A percentile compares a stretch with the other conserved stretches of the same genome.
Evolutionary conservation across 371 early-diverging fungal species (phyloP).

Genomic region (Rhizomucor miehei): DNA sequence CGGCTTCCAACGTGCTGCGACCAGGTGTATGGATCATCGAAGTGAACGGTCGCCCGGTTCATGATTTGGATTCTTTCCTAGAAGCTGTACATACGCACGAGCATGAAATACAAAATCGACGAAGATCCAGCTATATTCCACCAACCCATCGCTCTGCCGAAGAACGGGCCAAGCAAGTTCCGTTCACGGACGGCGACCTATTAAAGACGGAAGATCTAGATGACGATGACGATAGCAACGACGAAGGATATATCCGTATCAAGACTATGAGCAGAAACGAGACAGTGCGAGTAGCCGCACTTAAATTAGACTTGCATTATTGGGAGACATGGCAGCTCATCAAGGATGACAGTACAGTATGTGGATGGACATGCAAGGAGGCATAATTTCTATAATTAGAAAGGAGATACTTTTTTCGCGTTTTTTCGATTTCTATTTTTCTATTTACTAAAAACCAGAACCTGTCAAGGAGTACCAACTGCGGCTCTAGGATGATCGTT

Average conservation of each 20-base stretch:
- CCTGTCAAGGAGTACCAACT: too few species aligned
- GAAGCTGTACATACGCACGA: conserved; percentile 48
- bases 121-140: conserved; percentile 36
- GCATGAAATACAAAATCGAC: conserved; percentile 21
- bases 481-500: too few species aligned
- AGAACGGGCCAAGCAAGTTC: conserved; percentile 10
- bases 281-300: conserved; percentile 59
- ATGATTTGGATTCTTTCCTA: conserved; percentile 49
- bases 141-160: conserved; percentile 22
- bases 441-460: too few species aligned
- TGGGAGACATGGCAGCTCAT: conserved; percentile 71
- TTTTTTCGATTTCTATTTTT: too few species aligned
- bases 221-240: conserved; percentile 45
- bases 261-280: conserved; percentile 62
- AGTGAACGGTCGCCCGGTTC: conserved; percentile 48
- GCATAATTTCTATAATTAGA: too few species aligned
- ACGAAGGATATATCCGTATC: conserved; percentile 65
- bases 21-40: conserved; percentile 56
- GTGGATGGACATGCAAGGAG: conserved; percentile 58
- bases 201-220: conserved; percentile 21
- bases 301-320: conserved; percentile 71
- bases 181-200: conserved; percentile 16
- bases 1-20: conserved; percentile 52
- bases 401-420: too few species aligned
- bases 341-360: conserved; percentile 44